Percentiles rank a stretch among this genome's conserved stretches.
Evolutionary conservation across 2,329 filamentous ascomycete genomes (phyloP).

Genomic region (Clarireedia paspali): DNA sequence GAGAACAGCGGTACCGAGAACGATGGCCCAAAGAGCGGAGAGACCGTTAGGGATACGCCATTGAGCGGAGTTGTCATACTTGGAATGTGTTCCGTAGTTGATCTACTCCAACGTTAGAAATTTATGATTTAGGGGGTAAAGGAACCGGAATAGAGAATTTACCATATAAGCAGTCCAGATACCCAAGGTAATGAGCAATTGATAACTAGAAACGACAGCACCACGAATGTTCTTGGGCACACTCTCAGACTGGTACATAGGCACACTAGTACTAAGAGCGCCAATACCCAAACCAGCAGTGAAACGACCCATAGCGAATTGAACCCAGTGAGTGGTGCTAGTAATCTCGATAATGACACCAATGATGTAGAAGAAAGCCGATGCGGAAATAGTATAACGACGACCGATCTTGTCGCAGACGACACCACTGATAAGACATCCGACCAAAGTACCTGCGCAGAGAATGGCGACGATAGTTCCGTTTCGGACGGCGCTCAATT

Average conservation of each 20-base stretch:
- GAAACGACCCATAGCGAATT: slow-evolving; percentile 56
- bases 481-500: slow-evolving; percentile 49
- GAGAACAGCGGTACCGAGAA: slow-evolving; percentile 43
- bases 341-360: slow-evolving; percentile 59
- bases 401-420: slow-evolving; percentile 56
- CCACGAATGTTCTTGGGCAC: slow-evolving; percentile 57
- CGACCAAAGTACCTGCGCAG: slow-evolving; percentile 51
- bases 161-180: slow-evolving; percentile 52
- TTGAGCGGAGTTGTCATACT: slow-evolving; percentile 37
- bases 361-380: slow-evolving; percentile 50
- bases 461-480: slow-evolving; percentile 58
- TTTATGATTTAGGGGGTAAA: neutral
- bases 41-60: slow-evolving; percentile 57
- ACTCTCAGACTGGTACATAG: slow-evolving; percentile 63
- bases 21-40: slow-evolving; percentile 47
- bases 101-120: slow-evolving; percentile 35
- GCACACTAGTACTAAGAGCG: slow-evolving; percentile 53
- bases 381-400: slow-evolving; percentile 52
- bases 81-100: slow-evolving; percentile 51
- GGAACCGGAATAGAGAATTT: slow-evolving; percentile 6
- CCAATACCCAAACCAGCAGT: slow-evolving; percentile 62
- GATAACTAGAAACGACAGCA: slow-evolving; percentile 56
- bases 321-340: slow-evolving; percentile 48
- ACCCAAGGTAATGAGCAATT: slow-evolving; percentile 62
- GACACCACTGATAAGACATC: slow-evolving; percentile 49